Percentiles rank a stretch among this genome's conserved stretches.
phyloP scores from a whole-genome alignment of 2,329 filamentous ascomycete species.

The Harringtonia lauricola region DNA sequence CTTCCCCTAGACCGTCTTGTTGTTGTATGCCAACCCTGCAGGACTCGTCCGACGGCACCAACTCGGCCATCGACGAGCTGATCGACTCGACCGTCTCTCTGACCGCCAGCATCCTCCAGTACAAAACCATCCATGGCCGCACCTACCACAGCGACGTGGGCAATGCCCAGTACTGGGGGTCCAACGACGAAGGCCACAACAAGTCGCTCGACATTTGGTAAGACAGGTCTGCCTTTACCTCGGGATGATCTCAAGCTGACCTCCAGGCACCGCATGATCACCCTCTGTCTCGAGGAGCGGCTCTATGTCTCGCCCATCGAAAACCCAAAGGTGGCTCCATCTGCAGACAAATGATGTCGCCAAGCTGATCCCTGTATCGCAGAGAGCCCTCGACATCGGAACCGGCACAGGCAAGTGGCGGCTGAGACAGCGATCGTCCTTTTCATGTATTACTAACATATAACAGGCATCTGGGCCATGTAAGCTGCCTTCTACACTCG shows the following conservation, averaged over 20 bases:
- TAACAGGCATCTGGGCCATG: constrained; percentile 20
- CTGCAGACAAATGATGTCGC: background rate
- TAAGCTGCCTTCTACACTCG: background rate
- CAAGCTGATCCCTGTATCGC: background rate
- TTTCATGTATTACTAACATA: too few relatives aligned
- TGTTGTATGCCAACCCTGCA: too few relatives aligned
- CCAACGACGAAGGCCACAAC: constrained; percentile 20
- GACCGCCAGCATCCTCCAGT: constrained; percentile 17
- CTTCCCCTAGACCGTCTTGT: too few relatives aligned
- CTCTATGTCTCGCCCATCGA: constrained; percentile 16
- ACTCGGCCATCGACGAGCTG: background rate
- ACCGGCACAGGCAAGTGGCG: constrained; percentile 25
- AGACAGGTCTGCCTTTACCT: background rate
- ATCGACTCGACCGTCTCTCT: constrained; percentile 17
- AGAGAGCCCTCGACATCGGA: constrained; percentile 4
- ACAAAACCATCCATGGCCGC: constrained; percentile 17
- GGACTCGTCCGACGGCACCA: background rate
- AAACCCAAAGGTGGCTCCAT: background rate
- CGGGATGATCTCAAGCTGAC: background rate
- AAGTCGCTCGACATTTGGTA: constrained; percentile 20
- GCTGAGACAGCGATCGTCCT: too few relatives aligned
- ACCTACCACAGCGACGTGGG: constrained; percentile 14
- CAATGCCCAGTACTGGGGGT: too few relatives aligned
- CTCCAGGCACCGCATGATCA: constrained; percentile 15
- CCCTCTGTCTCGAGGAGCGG: constrained; percentile 13